These are phyloP conservation scores for Fagus crenata DNA, from an alignment of 306 rosid genomes.

Conservation along the genomic window DNA sequence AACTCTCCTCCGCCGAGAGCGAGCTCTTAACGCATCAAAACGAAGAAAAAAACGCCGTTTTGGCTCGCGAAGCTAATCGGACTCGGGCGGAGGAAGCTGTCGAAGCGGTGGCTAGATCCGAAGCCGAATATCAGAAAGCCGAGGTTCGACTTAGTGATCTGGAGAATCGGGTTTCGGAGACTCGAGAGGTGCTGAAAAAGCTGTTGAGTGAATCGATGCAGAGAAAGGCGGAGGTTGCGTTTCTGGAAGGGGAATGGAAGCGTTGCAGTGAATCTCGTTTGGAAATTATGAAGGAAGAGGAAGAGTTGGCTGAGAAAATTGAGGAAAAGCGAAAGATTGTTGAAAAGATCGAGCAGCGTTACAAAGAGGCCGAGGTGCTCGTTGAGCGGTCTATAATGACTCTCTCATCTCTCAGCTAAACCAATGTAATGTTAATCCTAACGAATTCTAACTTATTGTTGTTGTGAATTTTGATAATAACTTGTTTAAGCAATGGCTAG, in stretches of 20 bases:
- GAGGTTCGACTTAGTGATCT: background rate
- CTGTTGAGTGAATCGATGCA: background rate
- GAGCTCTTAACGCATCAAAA: background rate
- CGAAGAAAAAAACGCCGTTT: background rate
- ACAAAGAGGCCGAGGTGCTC: background rate
- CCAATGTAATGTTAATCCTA: background rate
- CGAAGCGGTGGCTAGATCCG: background rate
- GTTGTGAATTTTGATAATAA: too few species aligned
- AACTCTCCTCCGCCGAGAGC: background rate
- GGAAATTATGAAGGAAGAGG: background rate
- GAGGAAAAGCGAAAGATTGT: background rate
- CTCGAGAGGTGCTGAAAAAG: background rate
- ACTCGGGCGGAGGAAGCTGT: background rate
- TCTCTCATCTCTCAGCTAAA: background rate
- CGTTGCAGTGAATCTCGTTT: background rate
- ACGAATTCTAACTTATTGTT: too few species aligned
- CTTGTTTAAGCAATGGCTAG: too few species aligned
- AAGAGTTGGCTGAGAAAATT: conserved; percentile 3
- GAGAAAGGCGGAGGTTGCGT: background rate
- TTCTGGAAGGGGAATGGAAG: background rate
- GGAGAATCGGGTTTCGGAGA: background rate
- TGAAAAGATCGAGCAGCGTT: background rate
- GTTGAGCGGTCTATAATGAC: background rate
- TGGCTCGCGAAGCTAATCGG: background rate
- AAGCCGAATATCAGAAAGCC: background rate